phyloP scores from a whole-genome alignment of 345 rosid genomes.

The Microcos paniculata region DNA sequence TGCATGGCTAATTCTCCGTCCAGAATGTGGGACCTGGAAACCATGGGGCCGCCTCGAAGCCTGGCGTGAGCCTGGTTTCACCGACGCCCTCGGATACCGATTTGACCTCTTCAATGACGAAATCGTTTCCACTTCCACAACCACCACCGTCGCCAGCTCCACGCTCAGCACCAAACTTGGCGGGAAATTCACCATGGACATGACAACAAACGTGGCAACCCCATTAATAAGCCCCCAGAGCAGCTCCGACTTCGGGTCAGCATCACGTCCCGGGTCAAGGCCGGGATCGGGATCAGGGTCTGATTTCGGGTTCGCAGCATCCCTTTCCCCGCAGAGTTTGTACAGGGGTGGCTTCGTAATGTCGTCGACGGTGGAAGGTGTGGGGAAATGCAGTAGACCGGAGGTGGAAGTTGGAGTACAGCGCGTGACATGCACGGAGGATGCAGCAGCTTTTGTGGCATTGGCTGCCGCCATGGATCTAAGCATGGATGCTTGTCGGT shows the following conservation, averaged over 20 bases:
- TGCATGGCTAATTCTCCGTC: constrained; percentile 93
- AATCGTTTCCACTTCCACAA: constrained; percentile 31
- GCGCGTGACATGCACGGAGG: constrained; percentile 97
- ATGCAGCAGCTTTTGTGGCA: constrained; percentile 92
- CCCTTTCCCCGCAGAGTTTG: constrained; percentile 22
- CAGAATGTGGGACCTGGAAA: constrained; percentile 78
- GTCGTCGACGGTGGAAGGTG: constrained; percentile 79
- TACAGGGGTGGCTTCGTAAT: constrained; percentile 68
- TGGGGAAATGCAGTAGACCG: constrained; percentile 48
- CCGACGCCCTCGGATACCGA: constrained; percentile 67
- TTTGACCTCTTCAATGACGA: constrained; percentile 80
- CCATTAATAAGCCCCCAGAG: constrained; percentile 74
- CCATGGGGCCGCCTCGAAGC: constrained; percentile 97
- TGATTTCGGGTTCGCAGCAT: constrained; percentile 35
- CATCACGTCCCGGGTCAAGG: constrained; percentile 46
- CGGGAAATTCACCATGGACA: constrained; percentile 77
- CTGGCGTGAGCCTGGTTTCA: constrained; percentile 66
- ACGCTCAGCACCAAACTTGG: constrained; percentile 59
- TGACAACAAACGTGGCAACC: constrained; percentile 50
- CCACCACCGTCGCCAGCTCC: constrained; percentile 41
- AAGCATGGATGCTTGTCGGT: constrained; percentile 84
- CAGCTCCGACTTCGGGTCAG: constrained; percentile 78
- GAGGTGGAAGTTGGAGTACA: constrained; percentile 86
- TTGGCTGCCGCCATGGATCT: constrained; percentile 95
- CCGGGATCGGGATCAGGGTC: constrained; percentile 80